Conservation (phyloP, 352 stramenopile species). For the Globisporangium viniferum region DNA sequence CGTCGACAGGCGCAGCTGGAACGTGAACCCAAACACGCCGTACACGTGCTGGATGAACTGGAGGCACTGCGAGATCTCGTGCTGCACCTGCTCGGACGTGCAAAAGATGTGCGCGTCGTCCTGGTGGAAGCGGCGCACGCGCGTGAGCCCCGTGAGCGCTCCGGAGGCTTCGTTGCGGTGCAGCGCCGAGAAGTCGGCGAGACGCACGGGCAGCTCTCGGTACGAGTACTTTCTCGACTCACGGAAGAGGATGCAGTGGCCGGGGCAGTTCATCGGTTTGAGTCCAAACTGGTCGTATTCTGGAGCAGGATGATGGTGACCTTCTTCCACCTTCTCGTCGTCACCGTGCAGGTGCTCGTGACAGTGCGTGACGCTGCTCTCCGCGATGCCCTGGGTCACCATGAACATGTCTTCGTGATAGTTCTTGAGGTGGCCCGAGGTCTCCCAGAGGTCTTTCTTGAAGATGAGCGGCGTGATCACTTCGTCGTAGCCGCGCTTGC, state of each 20-base stretch:
- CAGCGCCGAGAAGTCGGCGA: conserved; percentile 94
- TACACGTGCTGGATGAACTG: conserved; percentile 95
- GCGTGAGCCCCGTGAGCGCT: conserved; percentile 95
- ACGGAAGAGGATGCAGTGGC: conserved; percentile 97
- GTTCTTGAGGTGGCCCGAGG: conserved; percentile 95
- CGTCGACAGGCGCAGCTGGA: conserved; percentile 92
- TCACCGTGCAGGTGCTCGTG: conserved; percentile 27
- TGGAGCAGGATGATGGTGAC: conserved; percentile 22
- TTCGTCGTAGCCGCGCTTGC: conserved; percentile 92
- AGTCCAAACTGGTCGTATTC: conserved; percentile 95
- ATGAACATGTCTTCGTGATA: conserved; percentile 97
- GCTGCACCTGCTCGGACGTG: conserved; percentile 92
- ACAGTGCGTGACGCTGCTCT: conserved; percentile 14
- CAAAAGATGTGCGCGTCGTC: conserved; percentile 99
- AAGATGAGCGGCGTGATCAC: conserved; percentile 97
- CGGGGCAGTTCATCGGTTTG: conserved; percentile 99
- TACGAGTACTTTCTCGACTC: conserved; percentile 94
- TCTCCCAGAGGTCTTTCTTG: conserved; percentile 98
- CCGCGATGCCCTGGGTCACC: conserved; percentile 66
- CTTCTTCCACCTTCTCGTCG: conserved; percentile 15
- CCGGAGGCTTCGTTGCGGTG: conserved; percentile 96
- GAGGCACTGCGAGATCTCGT: conserved; percentile 93
- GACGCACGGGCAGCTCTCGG: conserved; percentile 92
- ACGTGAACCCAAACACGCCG: conserved; percentile 94
- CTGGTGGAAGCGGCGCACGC: conserved; percentile 97